Percentiles rank a stretch among this genome's conserved stretches.
phyloP scores from a whole-genome alignment of 768 basidiomycete species.

The Agrocybe pediades region DNA sequence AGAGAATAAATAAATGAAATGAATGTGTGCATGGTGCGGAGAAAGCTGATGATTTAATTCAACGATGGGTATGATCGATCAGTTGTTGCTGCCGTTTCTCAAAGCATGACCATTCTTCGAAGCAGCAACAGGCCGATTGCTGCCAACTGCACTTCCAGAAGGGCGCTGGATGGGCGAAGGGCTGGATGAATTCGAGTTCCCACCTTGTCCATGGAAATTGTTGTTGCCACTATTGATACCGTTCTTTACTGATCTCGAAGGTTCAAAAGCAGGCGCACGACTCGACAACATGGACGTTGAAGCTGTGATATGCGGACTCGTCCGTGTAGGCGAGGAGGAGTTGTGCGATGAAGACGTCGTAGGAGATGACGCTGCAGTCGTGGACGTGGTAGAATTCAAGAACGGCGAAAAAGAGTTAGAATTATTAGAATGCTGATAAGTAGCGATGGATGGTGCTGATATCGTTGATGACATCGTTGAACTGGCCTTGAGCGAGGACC shows the following conservation, averaged over 20 bases:
- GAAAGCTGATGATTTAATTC: no score
- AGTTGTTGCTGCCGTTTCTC: background rate
- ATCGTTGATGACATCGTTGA: constrained; percentile 15
- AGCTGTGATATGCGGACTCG: constrained; percentile 10
- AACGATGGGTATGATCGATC: no score
- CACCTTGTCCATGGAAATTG: constrained; percentile 1
- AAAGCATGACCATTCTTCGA: background rate
- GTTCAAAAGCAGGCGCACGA: constrained; percentile 58
- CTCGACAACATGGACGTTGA: constrained; percentile 47
- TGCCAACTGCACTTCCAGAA: background rate
- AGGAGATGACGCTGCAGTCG: constrained; percentile 10
- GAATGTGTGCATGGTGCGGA: no score
- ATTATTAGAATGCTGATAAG: background rate
- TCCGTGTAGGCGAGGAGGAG: constrained; percentile 18
- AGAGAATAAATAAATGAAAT: no score
- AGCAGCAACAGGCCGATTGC: background rate
- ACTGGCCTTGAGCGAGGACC: constrained; percentile 27
- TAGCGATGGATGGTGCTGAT: constrained; percentile 15
- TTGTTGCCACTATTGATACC: constrained; percentile 1
- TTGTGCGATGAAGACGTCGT: constrained; percentile 12
- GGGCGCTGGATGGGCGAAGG: background rate
- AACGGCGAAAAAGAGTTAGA: background rate
- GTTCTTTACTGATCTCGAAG: constrained; percentile 25
- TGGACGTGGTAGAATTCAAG: constrained; percentile 14
- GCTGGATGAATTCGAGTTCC: background rate